These are phyloP conservation scores for Debaryomyces robertsiae DNA, from an alignment of 1,139 yeast species.

Conservation along the genomic window DNA sequence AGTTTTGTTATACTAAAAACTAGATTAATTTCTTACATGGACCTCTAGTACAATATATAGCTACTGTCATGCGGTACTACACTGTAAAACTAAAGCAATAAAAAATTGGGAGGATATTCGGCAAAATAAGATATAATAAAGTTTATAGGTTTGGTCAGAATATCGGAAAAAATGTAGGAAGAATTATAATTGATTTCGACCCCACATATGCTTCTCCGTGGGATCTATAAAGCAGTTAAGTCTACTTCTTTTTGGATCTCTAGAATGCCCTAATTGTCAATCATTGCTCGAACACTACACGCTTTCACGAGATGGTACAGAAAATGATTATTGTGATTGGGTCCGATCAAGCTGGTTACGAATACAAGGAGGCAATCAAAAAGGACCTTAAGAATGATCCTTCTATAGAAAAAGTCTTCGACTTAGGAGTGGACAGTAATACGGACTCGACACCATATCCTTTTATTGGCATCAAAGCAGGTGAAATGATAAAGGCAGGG, in stretches of 20 bases:
- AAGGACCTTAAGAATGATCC: constrained; percentile 33
- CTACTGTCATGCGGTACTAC: background rate
- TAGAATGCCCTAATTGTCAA: too few species aligned
- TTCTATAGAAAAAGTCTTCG: constrained; percentile 36
- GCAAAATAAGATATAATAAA: constrained; percentile 3
- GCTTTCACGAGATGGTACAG: constrained; percentile 4
- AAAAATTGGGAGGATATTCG: constrained; percentile 9
- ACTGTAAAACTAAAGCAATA: too few species aligned
- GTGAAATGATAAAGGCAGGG: constrained; percentile 38
- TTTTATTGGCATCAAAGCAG: constrained; percentile 45
- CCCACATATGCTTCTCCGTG: constrained; percentile 1
- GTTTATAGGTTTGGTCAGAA: background rate
- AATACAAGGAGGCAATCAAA: constrained; percentile 41
- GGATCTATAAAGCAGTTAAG: too few species aligned
- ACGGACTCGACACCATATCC: constrained; percentile 39
- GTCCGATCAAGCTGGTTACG: constrained; percentile 48
- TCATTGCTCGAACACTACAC: too few species aligned
- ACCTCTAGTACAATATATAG: background rate
- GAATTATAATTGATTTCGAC: background rate
- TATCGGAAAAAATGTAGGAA: constrained; percentile 5
- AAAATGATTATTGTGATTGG: constrained; percentile 37
- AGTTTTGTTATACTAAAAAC: background rate
- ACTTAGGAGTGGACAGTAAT: constrained; percentile 38
- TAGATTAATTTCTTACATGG: too few species aligned
- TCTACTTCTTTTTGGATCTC: too few species aligned